Evolutionary conservation across 768 basidiomycete genomes (phyloP), one percentile per base, ranked within the genome.

Genomic region (Symmetrospora coprosmae): DNA sequence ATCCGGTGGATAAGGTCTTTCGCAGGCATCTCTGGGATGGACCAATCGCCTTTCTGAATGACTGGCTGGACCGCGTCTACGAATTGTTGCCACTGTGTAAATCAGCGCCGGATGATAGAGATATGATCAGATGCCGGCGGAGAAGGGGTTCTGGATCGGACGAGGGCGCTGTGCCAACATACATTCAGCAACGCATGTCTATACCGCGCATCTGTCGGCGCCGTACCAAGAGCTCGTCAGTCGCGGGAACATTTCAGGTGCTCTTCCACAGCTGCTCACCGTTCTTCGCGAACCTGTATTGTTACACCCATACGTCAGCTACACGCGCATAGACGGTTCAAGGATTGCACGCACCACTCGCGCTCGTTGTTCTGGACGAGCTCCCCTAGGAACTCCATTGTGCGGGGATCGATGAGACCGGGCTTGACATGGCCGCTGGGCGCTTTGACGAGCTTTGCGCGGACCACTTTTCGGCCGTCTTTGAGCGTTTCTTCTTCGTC

Each of bases 1-100:
- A 96, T 90, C 16, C 92, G 78, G 71, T 97, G 87, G 56, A 86
- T 81, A 23, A 92, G 78, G 66, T 99, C 92, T 68, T 89, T 91
- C 0, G 87, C 80, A 0, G 94, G 94, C 1, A 97, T 75, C 7
- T 80, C 82, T 0, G 94, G 92, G 0, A 97, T 79, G 67, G 94
- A 81, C 17, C 80, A 74, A 71, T 99, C 92, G 1, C 81, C 81
- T 43, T 82, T 82, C 28, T 78, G 75, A 16, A 92, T 75, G 28
- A 80, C 55, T 13, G 55, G 25, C 30, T 58, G 55, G 11, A 58
- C 43, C 19, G 40, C 55, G 3, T 27, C 40, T 5, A 58, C 55
- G 31, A 58, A 58, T 8, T 46, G 41, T 13, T 45, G 39, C 55
- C 55, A 58, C 31, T 58, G 23, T 5, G 23, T 33, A 46, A 17